Percentiles rank a stretch among this genome's conserved stretches.
Conservation (phyloP, 1,139 yeast genomes). For the Geotrichum phurueaensis region DNA sequence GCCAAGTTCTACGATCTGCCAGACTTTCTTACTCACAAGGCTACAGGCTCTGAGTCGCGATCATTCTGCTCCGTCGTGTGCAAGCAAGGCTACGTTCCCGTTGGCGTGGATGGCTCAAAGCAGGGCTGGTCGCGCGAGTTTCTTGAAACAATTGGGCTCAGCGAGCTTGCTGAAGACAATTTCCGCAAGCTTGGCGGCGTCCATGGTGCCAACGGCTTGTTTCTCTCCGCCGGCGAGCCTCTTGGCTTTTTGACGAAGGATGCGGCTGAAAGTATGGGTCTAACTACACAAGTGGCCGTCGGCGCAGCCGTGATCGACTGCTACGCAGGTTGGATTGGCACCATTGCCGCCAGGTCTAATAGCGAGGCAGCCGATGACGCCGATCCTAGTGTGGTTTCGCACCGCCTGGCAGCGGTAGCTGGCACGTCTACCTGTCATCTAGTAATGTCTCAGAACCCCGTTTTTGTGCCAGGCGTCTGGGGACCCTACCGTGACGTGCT, state of each 20-base stretch:
- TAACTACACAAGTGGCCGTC: constrained; percentile 71
- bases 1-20: constrained; percentile 87
- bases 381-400: constrained; percentile 52
- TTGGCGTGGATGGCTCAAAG: constrained; percentile 59
- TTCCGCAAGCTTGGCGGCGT: constrained; percentile 81
- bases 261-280: constrained; percentile 78
- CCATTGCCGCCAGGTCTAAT: constrained; percentile 71
- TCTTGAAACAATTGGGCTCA: constrained; percentile 58
- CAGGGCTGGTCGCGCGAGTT: constrained; percentile 90
- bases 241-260: constrained; percentile 62
- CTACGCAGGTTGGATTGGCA: constrained; percentile 98
- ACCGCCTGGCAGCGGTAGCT: constrained; percentile 94
- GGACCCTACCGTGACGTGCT: constrained; percentile 94
- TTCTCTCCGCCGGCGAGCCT: constrained; percentile 79
- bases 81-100: constrained; percentile 91
- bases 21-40: constrained; percentile 83
- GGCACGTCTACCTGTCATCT: constrained; percentile 98
- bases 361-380: too few relatives aligned
- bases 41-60: constrained; percentile 81
- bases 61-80: constrained; percentile 88
- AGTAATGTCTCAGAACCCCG: constrained; percentile 75
- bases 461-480: constrained; percentile 96
- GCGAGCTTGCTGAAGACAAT: constrained; percentile 70
- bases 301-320: constrained; percentile 97
- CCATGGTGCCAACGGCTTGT: constrained; percentile 63